These are phyloP conservation scores for Psilocybe cyanescens DNA, from an alignment of 768 basidiomycete species.

Conservation along the genomic window DNA sequence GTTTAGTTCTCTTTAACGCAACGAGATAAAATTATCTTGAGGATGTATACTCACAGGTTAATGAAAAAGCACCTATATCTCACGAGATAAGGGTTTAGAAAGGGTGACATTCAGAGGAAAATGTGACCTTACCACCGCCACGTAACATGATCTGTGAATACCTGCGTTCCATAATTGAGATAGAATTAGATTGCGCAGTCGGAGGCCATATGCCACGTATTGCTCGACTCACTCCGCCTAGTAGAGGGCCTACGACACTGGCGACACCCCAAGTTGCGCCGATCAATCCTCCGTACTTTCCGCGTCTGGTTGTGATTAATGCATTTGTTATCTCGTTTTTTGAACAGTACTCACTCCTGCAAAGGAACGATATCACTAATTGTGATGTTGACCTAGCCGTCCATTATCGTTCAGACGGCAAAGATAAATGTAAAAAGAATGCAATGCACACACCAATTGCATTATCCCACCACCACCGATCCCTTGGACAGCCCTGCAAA, in stretches of 20 bases:
- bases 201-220: no score
- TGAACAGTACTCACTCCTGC: slow-evolving; percentile 55
- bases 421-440: no score
- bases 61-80: slow-evolving; percentile 71
- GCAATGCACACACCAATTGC: slow-evolving; percentile 51
- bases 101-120: no score
- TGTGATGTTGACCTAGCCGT: slow-evolving; percentile 62
- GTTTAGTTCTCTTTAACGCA: not conserved
- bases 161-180: slow-evolving; percentile 36
- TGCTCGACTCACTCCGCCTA: slow-evolving; percentile 69
- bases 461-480: slow-evolving; percentile 84
- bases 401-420: not conserved
- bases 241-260: slow-evolving; percentile 74
- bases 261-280: slow-evolving; percentile 81
- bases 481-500: slow-evolving; percentile 80
- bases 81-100: no score
- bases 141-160: slow-evolving; percentile 72
- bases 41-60: slow-evolving; percentile 54
- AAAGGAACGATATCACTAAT: slow-evolving; percentile 85
- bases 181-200: not conserved
- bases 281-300: slow-evolving; percentile 74
- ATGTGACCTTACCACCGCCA: slow-evolving; percentile 69
- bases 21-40: no score
- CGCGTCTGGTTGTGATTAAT: slow-evolving; percentile 51
- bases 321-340: no score